These are phyloP conservation scores for Boletus patriciae DNA, from an alignment of 768 basidiomycete species.

Conservation along the genomic window DNA sequence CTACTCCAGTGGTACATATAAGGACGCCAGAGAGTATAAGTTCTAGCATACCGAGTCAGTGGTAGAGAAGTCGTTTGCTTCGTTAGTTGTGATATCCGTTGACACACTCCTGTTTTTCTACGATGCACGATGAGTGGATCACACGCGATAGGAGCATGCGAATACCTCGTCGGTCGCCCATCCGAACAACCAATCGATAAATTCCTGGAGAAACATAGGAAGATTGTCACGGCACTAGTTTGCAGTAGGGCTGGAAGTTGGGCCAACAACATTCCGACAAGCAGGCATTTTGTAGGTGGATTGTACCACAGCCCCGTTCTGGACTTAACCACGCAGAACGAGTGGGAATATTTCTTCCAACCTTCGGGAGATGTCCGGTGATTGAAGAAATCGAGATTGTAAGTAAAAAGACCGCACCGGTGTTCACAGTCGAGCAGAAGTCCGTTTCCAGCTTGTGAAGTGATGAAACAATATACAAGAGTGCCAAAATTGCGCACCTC, in stretches of 20 bases:
- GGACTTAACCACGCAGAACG: not conserved
- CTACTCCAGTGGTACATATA: not conserved
- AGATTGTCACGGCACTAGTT: no score
- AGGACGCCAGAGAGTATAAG: not conserved
- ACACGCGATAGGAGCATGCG: not conserved
- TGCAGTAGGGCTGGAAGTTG: not conserved
- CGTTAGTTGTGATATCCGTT: no score
- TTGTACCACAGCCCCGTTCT: not conserved
- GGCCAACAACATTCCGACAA: not conserved
- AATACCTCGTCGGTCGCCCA: not conserved
- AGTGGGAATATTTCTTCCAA: not conserved
- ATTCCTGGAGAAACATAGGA: not conserved
- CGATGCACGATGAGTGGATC: not conserved
- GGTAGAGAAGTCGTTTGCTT: not conserved
- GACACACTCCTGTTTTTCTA: not conserved
- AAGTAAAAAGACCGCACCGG: not conserved
- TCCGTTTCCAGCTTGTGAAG: not conserved
- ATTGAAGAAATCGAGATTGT: not conserved
- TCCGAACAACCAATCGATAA: slow-evolving; percentile 1
- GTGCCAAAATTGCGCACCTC: not conserved
- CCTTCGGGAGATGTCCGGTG: not conserved
- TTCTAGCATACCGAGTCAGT: not conserved
- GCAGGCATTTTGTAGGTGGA: not conserved
- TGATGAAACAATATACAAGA: not conserved
- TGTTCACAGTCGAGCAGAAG: not conserved